Base-by-base conservation (phyloP, 202 grass and related monocot species). In the Digitaria exilis region DNA sequence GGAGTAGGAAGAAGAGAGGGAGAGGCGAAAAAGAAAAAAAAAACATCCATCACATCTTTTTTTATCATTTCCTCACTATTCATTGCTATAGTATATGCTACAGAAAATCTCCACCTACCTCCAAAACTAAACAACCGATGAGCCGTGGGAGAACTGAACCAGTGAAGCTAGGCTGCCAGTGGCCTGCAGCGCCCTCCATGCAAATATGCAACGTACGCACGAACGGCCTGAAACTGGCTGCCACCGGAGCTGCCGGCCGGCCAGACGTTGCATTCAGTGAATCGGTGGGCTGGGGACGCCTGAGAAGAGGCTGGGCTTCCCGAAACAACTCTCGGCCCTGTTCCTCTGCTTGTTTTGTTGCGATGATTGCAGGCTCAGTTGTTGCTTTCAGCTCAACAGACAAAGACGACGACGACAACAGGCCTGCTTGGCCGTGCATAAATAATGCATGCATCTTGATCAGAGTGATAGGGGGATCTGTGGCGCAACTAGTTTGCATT, bases 371-470 rank as follows among this genome's bases (percentile, higher is more conserved):
- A 44, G 17, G 16, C 14, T 6, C 6, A 2, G 60, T n/a, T 3
- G 60, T 55, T 75, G 58, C 32, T 84, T 22, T 31, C 81, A 67
- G 24, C 18, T 6, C 15, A 76, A 66, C 22, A 5, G 71, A 75
- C 17, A n/a, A n/a, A n/a, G n/a, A 75, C 17, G 30, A 26, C 45
- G 21, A 75, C 7, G 59, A 29, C 37, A 32, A 21, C 80, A 39
- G 37, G 37, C 37, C 37, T 39, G 37, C 6, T 6, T 65, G 44
- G 69, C 30, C 57, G 57, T 49, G 58, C 29, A 16, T 4, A 26
- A 49, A 49, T 21, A 17, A 61, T 31, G 24, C 24, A 6, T 32
- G 4, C 37, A 39, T 8, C 37, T 2, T 2, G 35, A 7, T 9
- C 6, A 21, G 24, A 32, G 51, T 3, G 15, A 48, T 44, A 12